Evolutionary conservation across 495 filamentous ascomycete species (phyloP), one percentile per base, ranked within the genome.

Genomic region (Hypoxylon cercidicola): DNA sequence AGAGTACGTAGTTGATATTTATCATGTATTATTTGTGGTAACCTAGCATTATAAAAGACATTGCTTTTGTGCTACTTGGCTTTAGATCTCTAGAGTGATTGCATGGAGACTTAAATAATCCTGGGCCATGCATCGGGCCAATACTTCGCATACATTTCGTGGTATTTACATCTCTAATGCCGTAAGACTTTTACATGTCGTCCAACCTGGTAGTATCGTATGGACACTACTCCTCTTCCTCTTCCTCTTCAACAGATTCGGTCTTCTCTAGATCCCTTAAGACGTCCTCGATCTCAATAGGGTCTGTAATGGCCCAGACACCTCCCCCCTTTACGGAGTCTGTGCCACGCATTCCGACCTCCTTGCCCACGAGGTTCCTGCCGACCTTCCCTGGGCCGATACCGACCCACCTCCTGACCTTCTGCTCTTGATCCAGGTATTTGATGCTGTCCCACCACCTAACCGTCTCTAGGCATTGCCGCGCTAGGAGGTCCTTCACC

Each of bases 361-460:
- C 95, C 75, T 97, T 97, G 0, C 93, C 93, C 5, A 99, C 95
- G 19, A 99, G 75, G 73, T 97, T 97, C 53, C 93, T 84, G 2
- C 93, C 95, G 4, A 99, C 93, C 70, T 97, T 97, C 1, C 94
- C 95, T 0, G 95, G 95, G 2, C 95, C 95, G 64, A 99, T 91
- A 15, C 94, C 95, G 46, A 99, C 83, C 93, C 94, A 98, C 43
- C 93, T 82, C 65, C 86, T 82, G 7, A 98, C 91, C 55, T 89
- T 90, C 69, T 87, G 80, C 58, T 95, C 90, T 65, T 95, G 88
- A 72, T 98, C 92, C 41, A 99, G 78, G 68, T 93, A 97, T 63
- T 87, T 87, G 45, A 98, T 90, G 62, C 90, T 93, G 46, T 95
- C 92, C 88, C 91, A 95, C 95, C 95, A 99, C 60, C 84, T 81